phyloP scores from a whole-genome alignment of 1,284 basidiomycete species.

The Phellopilus nigrolimitatus region DNA sequence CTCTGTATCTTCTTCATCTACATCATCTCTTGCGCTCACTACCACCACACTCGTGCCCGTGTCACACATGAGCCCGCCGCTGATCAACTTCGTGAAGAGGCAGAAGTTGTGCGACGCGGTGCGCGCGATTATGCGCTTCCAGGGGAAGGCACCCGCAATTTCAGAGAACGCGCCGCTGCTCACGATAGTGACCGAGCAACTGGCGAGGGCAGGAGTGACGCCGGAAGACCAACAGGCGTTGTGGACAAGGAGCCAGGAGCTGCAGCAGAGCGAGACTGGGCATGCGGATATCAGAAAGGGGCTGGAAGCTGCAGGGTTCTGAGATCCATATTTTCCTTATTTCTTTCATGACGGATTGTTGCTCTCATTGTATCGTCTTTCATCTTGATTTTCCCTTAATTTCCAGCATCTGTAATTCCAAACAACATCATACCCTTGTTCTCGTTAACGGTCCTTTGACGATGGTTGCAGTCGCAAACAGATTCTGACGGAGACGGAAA shows the following conservation, averaged over 20 bases:
- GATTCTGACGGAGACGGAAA: background rate
- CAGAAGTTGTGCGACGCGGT: constrained; percentile 54
- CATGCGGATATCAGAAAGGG: constrained; percentile 60
- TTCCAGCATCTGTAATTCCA: no score
- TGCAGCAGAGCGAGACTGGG: constrained; percentile 52
- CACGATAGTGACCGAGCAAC: constrained; percentile 43
- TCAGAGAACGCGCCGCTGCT: constrained; percentile 42
- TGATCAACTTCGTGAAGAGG: constrained; percentile 51
- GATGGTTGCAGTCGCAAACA: background rate
- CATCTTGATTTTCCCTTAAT: no score
- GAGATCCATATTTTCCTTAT: constrained; percentile 19
- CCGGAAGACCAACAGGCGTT: constrained; percentile 44
- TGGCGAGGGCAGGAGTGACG: constrained; percentile 36
- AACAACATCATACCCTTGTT: no score
- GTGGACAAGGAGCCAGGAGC: constrained; percentile 53
- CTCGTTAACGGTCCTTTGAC: no score
- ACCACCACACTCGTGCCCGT: constrained; percentile 16
- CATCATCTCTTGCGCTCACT: constrained; percentile 19
- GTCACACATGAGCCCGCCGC: constrained; percentile 23
- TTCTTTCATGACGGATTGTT: background rate
- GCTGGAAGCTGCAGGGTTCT: constrained; percentile 58
- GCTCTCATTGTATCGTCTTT: background rate
- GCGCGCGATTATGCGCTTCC: constrained; percentile 52
- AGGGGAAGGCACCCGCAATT: constrained; percentile 47
- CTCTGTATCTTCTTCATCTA: constrained; percentile 5